Conservation (phyloP, 148 eudicot species). For the Nyssa sinensis region DNA sequence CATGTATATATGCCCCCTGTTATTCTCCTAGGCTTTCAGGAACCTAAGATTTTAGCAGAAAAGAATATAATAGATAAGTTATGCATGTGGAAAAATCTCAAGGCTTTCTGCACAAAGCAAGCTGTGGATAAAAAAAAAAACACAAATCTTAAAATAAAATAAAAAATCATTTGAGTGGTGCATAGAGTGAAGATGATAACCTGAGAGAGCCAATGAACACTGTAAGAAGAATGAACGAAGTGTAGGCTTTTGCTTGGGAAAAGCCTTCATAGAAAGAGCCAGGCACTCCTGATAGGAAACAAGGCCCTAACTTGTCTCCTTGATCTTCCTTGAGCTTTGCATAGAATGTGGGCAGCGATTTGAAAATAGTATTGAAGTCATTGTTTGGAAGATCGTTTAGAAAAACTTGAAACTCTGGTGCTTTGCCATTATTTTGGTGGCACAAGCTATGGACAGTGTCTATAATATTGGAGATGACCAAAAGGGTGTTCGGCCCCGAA, state of each 20-base stretch:
- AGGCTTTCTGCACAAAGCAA: too few relatives aligned
- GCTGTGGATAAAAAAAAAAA: too few relatives aligned
- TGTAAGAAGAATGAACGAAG: constrained; percentile 18
- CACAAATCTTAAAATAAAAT: too few relatives aligned
- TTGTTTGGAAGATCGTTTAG: constrained; percentile 10
- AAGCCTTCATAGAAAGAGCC: constrained; percentile 13
- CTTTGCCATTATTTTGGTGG: background rate
- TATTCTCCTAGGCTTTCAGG: constrained; percentile 38
- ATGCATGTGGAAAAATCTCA: too few relatives aligned
- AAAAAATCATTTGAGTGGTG: background rate
- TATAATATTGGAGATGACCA: constrained; percentile 13
- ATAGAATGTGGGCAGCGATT: constrained; percentile 4
- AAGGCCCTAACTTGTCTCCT: background rate
- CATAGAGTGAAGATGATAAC: background rate
- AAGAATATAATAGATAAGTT: too few relatives aligned
- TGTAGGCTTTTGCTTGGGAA: constrained; percentile 13
- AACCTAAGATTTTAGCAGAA: too few relatives aligned
- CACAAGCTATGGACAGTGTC: background rate
- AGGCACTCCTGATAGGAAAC: background rate
- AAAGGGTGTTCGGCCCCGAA: constrained; percentile 29
- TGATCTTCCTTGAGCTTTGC: background rate
- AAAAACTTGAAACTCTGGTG: background rate
- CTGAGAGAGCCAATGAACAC: constrained; percentile 20
- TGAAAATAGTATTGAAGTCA: constrained; percentile 14
- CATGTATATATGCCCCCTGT: constrained; percentile 42